Evolutionary conservation across 2,329 filamentous ascomycete species (phyloP).

Genomic region (Exophiala sp.): DNA sequence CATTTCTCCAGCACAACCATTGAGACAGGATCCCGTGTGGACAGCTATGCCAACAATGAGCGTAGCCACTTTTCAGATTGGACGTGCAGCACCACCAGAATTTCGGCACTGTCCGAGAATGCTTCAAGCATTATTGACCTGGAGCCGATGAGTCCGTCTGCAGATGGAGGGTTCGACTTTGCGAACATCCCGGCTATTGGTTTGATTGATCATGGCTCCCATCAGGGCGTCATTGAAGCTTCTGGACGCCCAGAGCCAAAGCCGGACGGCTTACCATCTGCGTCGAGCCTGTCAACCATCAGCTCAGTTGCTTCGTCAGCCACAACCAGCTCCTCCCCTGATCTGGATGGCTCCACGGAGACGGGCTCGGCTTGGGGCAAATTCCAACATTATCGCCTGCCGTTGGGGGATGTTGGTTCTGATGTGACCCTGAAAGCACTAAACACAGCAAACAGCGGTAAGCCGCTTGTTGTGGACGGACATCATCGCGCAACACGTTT

Average conservation of each 20-base stretch:
- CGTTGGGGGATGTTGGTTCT: constrained; percentile 19
- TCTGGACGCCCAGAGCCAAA: constrained; percentile 28
- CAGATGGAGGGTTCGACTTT: constrained; percentile 2
- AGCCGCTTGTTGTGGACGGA: constrained; percentile 16
- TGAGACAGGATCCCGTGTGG: constrained; percentile 19
- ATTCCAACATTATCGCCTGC: constrained; percentile 27
- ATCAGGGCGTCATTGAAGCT: constrained; percentile 10
- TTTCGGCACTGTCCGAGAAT: constrained; percentile 28
- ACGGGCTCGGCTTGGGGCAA: constrained; percentile 15
- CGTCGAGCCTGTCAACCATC: constrained; percentile 37
- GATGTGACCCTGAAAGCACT: constrained; percentile 21
- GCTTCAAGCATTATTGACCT: constrained; percentile 20
- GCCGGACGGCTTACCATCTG: constrained; percentile 26
- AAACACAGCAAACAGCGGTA: not conserved
- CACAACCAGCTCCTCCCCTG: constrained; percentile 17
- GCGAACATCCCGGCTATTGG: not conserved
- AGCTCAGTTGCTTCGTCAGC: constrained; percentile 31
- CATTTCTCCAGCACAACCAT: constrained; percentile 29
- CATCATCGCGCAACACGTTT: constrained; percentile 20
- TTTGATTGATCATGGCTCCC: not conserved
- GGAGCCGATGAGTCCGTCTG: constrained; percentile 19
- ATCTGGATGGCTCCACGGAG: constrained; percentile 14
- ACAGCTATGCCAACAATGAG: constrained; percentile 18
- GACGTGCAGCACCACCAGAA: constrained; percentile 32
- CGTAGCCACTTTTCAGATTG: constrained; percentile 44